Evolutionary conservation across 371 early-diverging fungal genomes (phyloP).

Genomic region (Rhizopus stolonifer): DNA sequence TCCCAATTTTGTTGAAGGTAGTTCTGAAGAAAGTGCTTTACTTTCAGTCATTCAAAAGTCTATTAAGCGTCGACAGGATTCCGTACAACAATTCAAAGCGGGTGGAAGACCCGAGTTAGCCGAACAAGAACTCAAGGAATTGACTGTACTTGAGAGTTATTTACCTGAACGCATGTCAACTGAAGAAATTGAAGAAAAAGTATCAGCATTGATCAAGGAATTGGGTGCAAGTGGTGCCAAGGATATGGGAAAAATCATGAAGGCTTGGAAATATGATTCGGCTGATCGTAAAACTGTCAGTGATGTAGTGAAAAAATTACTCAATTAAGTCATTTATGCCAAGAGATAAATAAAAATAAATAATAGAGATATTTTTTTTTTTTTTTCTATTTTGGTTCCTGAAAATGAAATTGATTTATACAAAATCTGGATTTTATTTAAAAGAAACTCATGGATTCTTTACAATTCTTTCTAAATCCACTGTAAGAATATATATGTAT

Average conservation of each 20-base stretch:
- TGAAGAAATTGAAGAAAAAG: constrained; percentile 63
- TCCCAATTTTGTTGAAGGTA: constrained; percentile 37
- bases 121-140: constrained; percentile 58
- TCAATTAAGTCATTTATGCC: constrained; percentile 16
- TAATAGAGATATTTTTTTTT: not conserved
- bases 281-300: constrained; percentile 68
- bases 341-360: not conserved
- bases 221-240: constrained; percentile 58
- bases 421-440: constrained; percentile 43
- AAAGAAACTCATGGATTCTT: constrained; percentile 36
- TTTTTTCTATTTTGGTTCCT: not conserved
- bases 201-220: constrained; percentile 49
- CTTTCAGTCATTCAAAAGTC: constrained; percentile 65
- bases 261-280: constrained; percentile 62
- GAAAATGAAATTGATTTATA: constrained; percentile 27
- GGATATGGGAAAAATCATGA: constrained; percentile 79
- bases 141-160: constrained; percentile 63
- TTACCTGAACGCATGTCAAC: constrained; percentile 70
- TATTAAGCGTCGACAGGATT: constrained; percentile 74
- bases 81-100: constrained; percentile 55
- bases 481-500: constrained; percentile 15
- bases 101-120: constrained; percentile 72
- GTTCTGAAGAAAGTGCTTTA: constrained; percentile 47
- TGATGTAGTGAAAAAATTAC: constrained; percentile 57
- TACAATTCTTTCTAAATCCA: constrained; percentile 27